Percentiles rank a stretch among this genome's conserved stretches.
These are phyloP conservation scores for Fusarium sp. DNA, from an alignment of 2,329 filamentous ascomycete genomes.

Conservation along the genomic window DNA sequence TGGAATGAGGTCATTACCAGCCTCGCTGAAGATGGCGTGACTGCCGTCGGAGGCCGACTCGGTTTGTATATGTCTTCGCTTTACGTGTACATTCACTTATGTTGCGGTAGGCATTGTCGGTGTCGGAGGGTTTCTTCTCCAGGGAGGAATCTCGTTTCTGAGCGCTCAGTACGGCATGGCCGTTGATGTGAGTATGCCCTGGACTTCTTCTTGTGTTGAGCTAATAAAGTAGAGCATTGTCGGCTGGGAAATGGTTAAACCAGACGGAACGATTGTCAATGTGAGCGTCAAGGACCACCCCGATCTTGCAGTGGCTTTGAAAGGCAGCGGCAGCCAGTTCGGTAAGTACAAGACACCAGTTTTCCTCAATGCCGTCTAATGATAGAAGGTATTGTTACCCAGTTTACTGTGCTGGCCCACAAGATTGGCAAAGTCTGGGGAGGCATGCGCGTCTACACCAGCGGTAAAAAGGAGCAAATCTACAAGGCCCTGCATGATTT, in stretches of 20 bases:
- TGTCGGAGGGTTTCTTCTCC: slow-evolving; percentile 48
- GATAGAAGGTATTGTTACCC: slow-evolving; percentile 52
- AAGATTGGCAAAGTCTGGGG: slow-evolving; percentile 57
- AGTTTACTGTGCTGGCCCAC: slow-evolving; percentile 51
- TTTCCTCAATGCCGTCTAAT: not conserved
- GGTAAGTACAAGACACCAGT: slow-evolving; percentile 29
- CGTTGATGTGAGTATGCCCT: slow-evolving; percentile 45
- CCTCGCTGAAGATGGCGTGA: slow-evolving; percentile 53
- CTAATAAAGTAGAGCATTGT: slow-evolving; percentile 37
- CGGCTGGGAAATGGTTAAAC: slow-evolving; percentile 47
- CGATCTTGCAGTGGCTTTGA: slow-evolving; percentile 48
- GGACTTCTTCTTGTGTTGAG: not conserved
- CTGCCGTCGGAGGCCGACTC: slow-evolving; percentile 52
- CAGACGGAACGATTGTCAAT: slow-evolving; percentile 46
- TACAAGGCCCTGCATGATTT: slow-evolving; percentile 54
- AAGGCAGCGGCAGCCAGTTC: slow-evolving; percentile 50
- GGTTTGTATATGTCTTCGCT: slow-evolving; percentile 21
- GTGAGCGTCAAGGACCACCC: slow-evolving; percentile 46
- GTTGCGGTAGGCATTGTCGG: slow-evolving; percentile 47
- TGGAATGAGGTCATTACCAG: slow-evolving; percentile 57
- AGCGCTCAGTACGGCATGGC: slow-evolving; percentile 49
- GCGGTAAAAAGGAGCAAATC: slow-evolving; percentile 47
- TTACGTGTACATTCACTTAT: not conserved
- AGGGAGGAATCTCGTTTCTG: slow-evolving; percentile 51
- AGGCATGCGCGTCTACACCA: slow-evolving; percentile 54